These are phyloP conservation scores for Dioszegia aurantiaca DNA, from an alignment of 768 basidiomycete species.

Conservation along the genomic window DNA sequence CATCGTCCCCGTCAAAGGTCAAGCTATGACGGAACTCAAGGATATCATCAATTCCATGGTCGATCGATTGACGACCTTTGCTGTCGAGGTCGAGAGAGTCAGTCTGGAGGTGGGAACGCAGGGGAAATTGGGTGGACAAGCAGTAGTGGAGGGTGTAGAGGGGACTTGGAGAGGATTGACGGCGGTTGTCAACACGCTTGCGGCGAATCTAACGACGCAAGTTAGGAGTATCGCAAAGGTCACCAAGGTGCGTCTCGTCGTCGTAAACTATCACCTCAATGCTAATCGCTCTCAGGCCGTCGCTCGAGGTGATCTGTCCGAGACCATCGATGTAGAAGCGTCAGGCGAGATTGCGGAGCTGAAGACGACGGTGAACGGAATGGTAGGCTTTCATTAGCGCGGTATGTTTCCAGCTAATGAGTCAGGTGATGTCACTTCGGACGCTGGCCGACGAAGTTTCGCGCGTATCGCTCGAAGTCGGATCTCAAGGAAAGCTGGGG, in stretches of 20 bases:
- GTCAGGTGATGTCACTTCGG: slow-evolving; percentile 65
- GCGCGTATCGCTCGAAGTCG: slow-evolving; percentile 61
- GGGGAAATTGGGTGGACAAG: slow-evolving; percentile 81
- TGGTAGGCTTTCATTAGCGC: slow-evolving; percentile 67
- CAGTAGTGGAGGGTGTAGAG: slow-evolving; percentile 82
- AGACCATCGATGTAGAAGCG: slow-evolving; percentile 85
- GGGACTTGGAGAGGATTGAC: slow-evolving; percentile 92
- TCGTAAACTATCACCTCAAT: background rate
- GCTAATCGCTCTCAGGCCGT: slow-evolving; percentile 63
- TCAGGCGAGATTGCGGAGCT: slow-evolving; percentile 89
- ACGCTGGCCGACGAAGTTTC: slow-evolving; percentile 90
- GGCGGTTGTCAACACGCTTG: slow-evolving; percentile 70
- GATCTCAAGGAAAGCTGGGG: slow-evolving; percentile 69
- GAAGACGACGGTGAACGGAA: slow-evolving; percentile 87
- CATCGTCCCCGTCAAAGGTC: slow-evolving; percentile 71
- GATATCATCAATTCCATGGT: slow-evolving; percentile 57
- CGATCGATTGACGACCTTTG: slow-evolving; percentile 77
- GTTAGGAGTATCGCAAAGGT: slow-evolving; percentile 91
- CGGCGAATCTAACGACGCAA: slow-evolving; percentile 53
- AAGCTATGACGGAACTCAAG: slow-evolving; percentile 76
- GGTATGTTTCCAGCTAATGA: background rate
- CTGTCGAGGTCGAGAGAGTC: slow-evolving; percentile 86
- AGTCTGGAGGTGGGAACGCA: slow-evolving; percentile 55
- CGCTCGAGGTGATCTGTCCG: slow-evolving; percentile 76
- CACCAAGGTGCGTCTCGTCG: slow-evolving; percentile 60